phyloP scores from a whole-genome alignment of 139 green algal genomes.

The Mesotaenium endlicherianum region DNA sequence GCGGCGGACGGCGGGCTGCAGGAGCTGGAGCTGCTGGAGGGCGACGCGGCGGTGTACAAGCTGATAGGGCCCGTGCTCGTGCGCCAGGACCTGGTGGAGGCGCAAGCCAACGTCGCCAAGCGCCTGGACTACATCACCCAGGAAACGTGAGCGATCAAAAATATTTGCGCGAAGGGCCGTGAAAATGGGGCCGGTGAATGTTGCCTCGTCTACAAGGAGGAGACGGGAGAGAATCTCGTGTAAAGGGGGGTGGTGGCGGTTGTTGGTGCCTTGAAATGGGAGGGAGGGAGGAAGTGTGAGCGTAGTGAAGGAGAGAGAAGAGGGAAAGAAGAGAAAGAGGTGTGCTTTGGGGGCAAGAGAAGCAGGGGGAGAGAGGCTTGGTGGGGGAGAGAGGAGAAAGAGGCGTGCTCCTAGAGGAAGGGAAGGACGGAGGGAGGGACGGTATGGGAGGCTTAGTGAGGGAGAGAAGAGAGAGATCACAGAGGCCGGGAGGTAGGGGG shows the following conservation, averaged over 20 bases:
- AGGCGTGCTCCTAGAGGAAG: background rate
- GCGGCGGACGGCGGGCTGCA: too few species aligned
- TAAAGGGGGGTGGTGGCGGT: background rate
- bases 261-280: too few species aligned
- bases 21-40: slow-evolving; percentile 77
- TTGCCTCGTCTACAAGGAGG: background rate
- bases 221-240: background rate
- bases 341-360: too few species aligned
- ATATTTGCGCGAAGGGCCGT: background rate
- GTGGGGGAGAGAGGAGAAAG: too few species aligned
- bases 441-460: background rate
- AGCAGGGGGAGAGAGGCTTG: too few species aligned
- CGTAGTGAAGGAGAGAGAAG: too few species aligned
- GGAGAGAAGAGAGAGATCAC: background rate
- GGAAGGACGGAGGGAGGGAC: background rate
- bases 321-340: too few species aligned
- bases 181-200: background rate
- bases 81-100: slow-evolving; percentile 76
- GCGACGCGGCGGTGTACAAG: slow-evolving; percentile 83
- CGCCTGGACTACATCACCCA: slow-evolving; percentile 80
- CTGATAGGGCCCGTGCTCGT: slow-evolving; percentile 82
- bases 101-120: slow-evolving; percentile 82
- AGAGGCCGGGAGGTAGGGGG: background rate
- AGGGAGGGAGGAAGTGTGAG: background rate
- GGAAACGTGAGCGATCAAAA: slow-evolving; percentile 54